These are phyloP conservation scores for Allium sativum DNA, from an alignment of 106 monocot genomes.

Conservation along the genomic window DNA sequence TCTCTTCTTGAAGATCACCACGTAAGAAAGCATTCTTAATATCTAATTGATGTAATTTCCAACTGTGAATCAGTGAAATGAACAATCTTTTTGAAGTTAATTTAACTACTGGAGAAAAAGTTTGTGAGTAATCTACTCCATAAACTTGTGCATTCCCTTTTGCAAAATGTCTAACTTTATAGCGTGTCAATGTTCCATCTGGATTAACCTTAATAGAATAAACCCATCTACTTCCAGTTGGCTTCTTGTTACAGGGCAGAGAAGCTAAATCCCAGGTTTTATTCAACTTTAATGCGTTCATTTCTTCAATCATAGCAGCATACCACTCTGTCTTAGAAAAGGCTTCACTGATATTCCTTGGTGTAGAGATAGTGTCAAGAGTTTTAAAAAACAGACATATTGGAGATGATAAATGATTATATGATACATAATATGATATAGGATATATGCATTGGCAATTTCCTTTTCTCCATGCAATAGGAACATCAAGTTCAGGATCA, in stretches of 20 bases:
- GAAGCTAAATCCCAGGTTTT: not conserved
- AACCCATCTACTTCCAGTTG: not conserved
- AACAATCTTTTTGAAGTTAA: not conserved
- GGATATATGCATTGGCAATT: too few species aligned
- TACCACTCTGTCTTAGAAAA: too few species aligned
- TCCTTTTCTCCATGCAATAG: not conserved
- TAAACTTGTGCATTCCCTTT: not conserved
- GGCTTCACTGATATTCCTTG: too few species aligned
- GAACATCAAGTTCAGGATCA: not conserved
- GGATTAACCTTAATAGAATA: not conserved
- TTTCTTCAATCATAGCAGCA: not conserved
- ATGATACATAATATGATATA: too few species aligned
- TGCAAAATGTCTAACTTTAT: not conserved
- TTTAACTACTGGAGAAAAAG: not conserved
- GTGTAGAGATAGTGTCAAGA: too few species aligned
- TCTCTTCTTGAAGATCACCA: too few species aligned
- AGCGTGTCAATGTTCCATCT: not conserved
- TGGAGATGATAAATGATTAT: too few species aligned
- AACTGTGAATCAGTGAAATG: not conserved
- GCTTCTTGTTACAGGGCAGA: not conserved
- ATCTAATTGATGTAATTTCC: too few species aligned
- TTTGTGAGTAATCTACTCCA: not conserved
- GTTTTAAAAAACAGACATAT: not conserved
- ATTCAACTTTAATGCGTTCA: not conserved
- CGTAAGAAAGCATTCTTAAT: too few species aligned